Evolutionary conservation across 177 flowering plant species (phyloP).

Genomic region (Vitis hybrid): DNA sequence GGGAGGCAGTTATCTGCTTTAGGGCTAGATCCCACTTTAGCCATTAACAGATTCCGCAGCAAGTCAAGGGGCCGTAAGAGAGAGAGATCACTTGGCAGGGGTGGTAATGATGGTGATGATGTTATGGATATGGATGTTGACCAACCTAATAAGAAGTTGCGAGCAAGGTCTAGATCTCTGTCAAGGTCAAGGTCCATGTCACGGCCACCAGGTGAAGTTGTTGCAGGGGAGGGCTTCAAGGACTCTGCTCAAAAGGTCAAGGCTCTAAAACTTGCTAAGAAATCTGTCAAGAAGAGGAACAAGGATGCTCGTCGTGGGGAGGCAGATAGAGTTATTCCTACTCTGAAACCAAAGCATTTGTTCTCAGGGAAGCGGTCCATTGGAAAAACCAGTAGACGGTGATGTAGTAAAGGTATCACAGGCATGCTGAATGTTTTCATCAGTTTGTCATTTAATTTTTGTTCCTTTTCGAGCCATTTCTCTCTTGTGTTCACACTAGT

Average conservation of each 20-base stretch:
- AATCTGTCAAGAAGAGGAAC: constrained; percentile 59
- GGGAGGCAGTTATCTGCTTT: constrained; percentile 76
- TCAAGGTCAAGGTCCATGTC: constrained; percentile 55
- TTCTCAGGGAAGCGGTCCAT: constrained; percentile 73
- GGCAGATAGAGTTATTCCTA: constrained; percentile 82
- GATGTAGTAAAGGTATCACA: constrained; percentile 18
- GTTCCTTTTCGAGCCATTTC: neutral
- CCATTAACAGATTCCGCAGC: constrained; percentile 70
- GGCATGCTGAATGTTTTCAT: neutral
- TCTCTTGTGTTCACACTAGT: too few relatives aligned
- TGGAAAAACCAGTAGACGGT: constrained; percentile 79
- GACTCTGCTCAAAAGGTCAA: constrained; percentile 62
- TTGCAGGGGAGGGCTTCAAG: constrained; percentile 79
- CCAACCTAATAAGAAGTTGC: constrained; percentile 51
- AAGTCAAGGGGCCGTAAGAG: constrained; percentile 75
- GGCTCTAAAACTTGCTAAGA: constrained; percentile 54
- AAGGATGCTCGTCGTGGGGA: constrained; percentile 87
- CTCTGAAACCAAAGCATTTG: constrained; percentile 78
- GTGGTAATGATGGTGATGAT: constrained; percentile 36
- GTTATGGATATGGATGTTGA: constrained; percentile 66
- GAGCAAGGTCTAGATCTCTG: constrained; percentile 45
- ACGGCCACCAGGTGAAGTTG: constrained; percentile 69
- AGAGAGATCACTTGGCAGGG: constrained; percentile 57
- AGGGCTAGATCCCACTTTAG: constrained; percentile 73
- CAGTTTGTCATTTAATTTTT: neutral